Conservation (phyloP, 2,329 filamentous ascomycete species). For the Fusarium nisikadoi region DNA sequence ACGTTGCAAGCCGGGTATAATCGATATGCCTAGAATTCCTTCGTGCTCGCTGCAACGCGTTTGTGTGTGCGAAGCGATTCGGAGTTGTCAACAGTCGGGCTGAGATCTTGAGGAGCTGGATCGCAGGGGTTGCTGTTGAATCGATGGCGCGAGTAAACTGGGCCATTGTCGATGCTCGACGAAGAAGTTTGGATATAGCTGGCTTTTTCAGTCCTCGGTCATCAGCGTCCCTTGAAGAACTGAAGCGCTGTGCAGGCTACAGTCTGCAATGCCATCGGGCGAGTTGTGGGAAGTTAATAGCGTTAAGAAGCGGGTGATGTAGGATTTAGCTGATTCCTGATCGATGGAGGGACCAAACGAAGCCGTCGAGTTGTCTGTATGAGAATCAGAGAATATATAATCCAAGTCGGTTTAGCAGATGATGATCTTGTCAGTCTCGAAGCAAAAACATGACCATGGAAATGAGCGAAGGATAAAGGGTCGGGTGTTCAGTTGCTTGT, state of each 20-base stretch:
- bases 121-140: constrained; percentile 24
- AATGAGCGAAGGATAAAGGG: constrained; percentile 23
- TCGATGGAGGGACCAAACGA: neutral
- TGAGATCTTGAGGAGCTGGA: constrained; percentile 33
- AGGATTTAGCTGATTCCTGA: constrained; percentile 23
- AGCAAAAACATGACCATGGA: neutral
- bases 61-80: constrained; percentile 4
- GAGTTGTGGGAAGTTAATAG: constrained; percentile 25
- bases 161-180: constrained; percentile 39
- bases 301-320: constrained; percentile 11
- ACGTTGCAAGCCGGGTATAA: neutral
- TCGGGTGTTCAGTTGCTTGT: constrained; percentile 29
- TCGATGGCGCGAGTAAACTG: constrained; percentile 33
- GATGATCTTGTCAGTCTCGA: neutral
- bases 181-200: constrained; percentile 7
- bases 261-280: constrained; percentile 44
- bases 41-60: constrained; percentile 6
- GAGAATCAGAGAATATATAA: neutral
- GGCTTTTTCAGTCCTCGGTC: constrained; percentile 21
- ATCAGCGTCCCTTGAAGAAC: constrained; percentile 41
- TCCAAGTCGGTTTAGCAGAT: neutral
- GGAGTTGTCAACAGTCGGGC: constrained; percentile 15
- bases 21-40: neutral
- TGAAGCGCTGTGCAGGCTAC: constrained; percentile 39
- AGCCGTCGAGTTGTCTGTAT: neutral